Conservation (phyloP, 2,329 filamentous ascomycete species). For the Microsporum canis region DNA sequence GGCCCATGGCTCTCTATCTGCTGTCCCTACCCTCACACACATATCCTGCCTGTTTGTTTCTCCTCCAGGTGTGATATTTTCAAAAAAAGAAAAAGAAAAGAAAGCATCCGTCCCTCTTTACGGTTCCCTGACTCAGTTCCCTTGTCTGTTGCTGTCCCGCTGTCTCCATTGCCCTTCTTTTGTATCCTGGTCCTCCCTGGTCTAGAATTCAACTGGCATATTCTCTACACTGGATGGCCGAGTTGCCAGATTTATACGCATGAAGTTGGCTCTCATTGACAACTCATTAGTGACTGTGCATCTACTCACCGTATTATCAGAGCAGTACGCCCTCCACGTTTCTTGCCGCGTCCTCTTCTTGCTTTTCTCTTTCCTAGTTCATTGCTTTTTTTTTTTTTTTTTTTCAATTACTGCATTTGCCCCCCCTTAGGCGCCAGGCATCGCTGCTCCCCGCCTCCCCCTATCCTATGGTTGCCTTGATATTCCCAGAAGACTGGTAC, state of each 20-base stretch:
- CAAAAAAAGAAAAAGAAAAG: neutral
- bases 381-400: neutral
- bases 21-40: neutral
- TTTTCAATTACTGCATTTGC: neutral
- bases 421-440: neutral
- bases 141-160: neutral
- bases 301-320: neutral
- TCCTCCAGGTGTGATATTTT: neutral
- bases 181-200: neutral
- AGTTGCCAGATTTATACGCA: neutral
- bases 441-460: neutral
- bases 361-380: neutral
- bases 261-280: neutral
- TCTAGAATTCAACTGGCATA: neutral
- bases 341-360: neutral
- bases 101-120: neutral
- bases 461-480: conserved; percentile 1
- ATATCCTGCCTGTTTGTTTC: neutral
- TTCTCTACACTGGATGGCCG: neutral
- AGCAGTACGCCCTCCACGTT: neutral
- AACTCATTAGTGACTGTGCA: neutral
- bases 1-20: neutral
- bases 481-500: conserved; percentile 1
- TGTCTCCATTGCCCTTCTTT: neutral
- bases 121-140: neutral